Evolutionary conservation across 108 stramenopile species (phyloP).

Genomic region (Pseudonitzschia pungens): DNA sequence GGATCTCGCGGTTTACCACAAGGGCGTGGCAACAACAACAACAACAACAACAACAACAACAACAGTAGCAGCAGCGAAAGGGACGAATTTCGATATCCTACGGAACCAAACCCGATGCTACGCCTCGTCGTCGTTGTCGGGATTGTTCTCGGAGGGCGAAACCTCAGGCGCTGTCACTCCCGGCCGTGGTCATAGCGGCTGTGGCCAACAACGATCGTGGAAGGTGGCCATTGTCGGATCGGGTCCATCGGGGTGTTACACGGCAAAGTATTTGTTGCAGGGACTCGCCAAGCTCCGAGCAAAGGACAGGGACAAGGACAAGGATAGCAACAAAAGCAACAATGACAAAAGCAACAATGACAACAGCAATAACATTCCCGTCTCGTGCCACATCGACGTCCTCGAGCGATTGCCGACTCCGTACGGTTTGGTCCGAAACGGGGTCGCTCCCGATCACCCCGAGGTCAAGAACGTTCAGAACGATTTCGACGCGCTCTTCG

Average conservation of each 20-base stretch:
- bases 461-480: conserved; percentile 96
- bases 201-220: neutral
- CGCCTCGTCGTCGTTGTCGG: too few species aligned
- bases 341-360: neutral
- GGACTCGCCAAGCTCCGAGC: conserved; percentile 11
- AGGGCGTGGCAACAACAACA: too few species aligned
- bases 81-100: too few species aligned
- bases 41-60: neutral
- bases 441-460: conserved; percentile 99
- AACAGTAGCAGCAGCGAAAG: neutral
- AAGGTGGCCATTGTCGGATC: conserved; percentile 56
- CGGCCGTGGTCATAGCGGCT: too few species aligned
- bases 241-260: conserved; percentile 96
- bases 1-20: too few species aligned
- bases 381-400: conserved; percentile 64
- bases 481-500: conserved; percentile 80
- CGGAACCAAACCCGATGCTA: too few species aligned
- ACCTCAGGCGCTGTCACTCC: too few species aligned
- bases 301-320: too few species aligned
- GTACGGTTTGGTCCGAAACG: conserved; percentile 90
- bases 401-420: conserved; percentile 90
- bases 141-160: too few species aligned
- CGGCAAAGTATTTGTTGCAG: conserved; percentile 89
- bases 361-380: neutral
- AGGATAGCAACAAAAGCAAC: neutral